Evolutionary conservation across 116 monocot species (phyloP), one percentile per base, ranked within the genome.

Genomic region (Trichopus zeylanicus): DNA sequence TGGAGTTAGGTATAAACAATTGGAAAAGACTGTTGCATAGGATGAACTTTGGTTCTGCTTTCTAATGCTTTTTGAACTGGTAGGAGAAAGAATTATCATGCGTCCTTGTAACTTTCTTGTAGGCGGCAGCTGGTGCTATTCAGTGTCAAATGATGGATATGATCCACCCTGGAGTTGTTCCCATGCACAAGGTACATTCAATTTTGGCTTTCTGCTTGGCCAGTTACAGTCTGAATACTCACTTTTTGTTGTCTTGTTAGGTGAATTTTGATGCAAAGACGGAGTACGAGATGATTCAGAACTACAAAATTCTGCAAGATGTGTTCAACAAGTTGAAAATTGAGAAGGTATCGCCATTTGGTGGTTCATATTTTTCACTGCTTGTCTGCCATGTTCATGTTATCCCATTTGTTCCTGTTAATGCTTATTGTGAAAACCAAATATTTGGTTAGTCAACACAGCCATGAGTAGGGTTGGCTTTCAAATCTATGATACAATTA

Each of bases 61-160:
- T 42, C 16, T 3, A 3, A 42, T 13, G 42, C 13, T 16, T 0
- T 42, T 42, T 42, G 42, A 42, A 13, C 12, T 12, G 0, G 3
- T 15, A 16, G 16, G 4, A 18, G 42, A 42, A 33, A 3, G 1
- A 42, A 42, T 42, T 42, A n/a, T 5, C 42, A 10, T 42, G 42
- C 42, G 15, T 37, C 15, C 13, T 42, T 42, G 13, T 49, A 24
- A 49, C 5, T 24, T 49, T 22, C 19, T 42, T 75, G 38, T 64
- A 94, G 94, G 94, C 89, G 20, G 89, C 89, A 52, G 83, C 89
- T 52, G 94, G 94, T 55, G 94, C 94, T 55, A 86, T 94, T 16
- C 94, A 94, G 32, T 94, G 94, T 62, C 94, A 89, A 69, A 75
- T 94, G 89, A 80, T 94, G 83, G 94, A 94, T 64, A 83, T 89